phyloP scores from a whole-genome alignment of 2,329 filamentous ascomycete genomes.

The Apiospora malaysiana region DNA sequence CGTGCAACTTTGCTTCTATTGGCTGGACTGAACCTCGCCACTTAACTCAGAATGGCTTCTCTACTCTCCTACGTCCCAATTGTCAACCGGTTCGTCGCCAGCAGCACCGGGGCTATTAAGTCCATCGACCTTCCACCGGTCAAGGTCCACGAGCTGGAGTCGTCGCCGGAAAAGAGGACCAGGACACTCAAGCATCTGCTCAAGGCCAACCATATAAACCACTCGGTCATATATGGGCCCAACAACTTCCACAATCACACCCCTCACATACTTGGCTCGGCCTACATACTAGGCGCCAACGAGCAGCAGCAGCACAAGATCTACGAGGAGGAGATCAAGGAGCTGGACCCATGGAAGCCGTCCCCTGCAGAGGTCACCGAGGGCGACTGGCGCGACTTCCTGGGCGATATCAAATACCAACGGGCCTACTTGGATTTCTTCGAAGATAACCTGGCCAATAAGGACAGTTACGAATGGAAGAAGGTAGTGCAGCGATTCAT shows the following conservation, averaged over 20 bases:
- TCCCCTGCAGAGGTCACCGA: constrained; percentile 84
- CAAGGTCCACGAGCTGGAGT: constrained; percentile 80
- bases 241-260: constrained; percentile 82
- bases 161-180: constrained; percentile 76
- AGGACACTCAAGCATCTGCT: constrained; percentile 89
- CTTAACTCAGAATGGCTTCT: constrained; percentile 38
- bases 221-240: constrained; percentile 81
- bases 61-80: constrained; percentile 51
- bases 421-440: constrained; percentile 94
- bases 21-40: constrained; percentile 1
- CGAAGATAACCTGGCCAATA: constrained; percentile 82
- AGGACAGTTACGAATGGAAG: constrained; percentile 83
- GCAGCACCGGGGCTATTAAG: constrained; percentile 32
- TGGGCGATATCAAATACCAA: constrained; percentile 83
- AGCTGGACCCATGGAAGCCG: constrained; percentile 80
- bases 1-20: neutral
- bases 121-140: constrained; percentile 69
- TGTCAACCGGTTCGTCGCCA: constrained; percentile 44
- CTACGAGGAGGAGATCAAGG: constrained; percentile 77
- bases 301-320: constrained; percentile 76
- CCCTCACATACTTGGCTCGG: constrained; percentile 81
- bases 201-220: constrained; percentile 89
- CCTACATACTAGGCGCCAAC: constrained; percentile 82
- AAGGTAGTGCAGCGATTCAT: constrained; percentile 77
- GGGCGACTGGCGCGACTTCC: constrained; percentile 84